These are phyloP conservation scores for Centella asiatica DNA, from an alignment of 129 eudicot species.

Conservation along the genomic window DNA sequence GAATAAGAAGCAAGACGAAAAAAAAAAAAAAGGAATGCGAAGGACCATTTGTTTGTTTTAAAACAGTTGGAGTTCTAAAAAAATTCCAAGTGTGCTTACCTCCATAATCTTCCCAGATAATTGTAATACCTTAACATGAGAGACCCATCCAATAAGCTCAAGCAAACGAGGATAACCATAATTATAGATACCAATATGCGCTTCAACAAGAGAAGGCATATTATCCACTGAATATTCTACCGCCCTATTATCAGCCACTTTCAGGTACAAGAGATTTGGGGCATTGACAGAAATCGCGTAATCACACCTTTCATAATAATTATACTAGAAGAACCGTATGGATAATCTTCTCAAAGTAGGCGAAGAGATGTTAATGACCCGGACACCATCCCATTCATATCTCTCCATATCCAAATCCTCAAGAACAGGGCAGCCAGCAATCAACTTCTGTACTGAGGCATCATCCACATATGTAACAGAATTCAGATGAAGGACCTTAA, in stretches of 20 bases:
- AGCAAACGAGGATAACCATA: neutral
- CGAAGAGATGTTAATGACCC: neutral
- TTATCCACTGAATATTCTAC: neutral
- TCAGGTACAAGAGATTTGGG: constrained; percentile 2
- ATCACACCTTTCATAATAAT: neutral
- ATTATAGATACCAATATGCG: neutral
- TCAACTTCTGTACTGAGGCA: constrained; percentile 2
- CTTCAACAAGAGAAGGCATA: neutral
- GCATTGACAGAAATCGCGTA: neutral
- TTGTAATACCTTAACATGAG: neutral
- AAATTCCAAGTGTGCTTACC: neutral
- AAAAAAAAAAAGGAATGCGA: neutral
- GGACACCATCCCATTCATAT: constrained; percentile 7
- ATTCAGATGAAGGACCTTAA: constrained; percentile 2
- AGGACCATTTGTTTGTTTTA: neutral
- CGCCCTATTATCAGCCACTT: constrained; percentile 3
- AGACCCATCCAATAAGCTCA: neutral
- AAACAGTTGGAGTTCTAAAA: neutral
- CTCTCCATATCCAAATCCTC: constrained; percentile 8
- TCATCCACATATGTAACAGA: constrained; percentile 4
- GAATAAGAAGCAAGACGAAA: too few relatives aligned
- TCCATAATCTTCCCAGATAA: constrained; percentile 4
- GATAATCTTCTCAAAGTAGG: constrained; percentile 1
- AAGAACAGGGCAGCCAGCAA: constrained; percentile 7
- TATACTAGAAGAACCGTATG: constrained; percentile 1